Conservation (phyloP, 176 grass and related monocot genomes). For the Oryza brachyantha region DNA sequence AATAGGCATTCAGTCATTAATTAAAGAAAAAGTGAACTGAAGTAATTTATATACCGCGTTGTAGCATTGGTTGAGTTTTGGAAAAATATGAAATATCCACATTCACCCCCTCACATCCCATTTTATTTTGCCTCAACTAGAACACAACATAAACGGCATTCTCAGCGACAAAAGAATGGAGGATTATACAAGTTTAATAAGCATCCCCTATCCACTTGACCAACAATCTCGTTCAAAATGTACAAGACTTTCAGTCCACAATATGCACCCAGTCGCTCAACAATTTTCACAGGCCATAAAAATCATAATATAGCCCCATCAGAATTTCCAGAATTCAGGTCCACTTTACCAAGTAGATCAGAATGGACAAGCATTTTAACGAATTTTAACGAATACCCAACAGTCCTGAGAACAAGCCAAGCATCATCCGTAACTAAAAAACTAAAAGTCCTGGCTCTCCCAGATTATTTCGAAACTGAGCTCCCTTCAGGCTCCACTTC, state of each 20-base stretch:
- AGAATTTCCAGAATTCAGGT: neutral
- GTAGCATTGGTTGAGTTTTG: neutral
- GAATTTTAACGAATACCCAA: neutral
- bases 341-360: neutral
- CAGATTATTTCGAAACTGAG: neutral
- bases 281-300: neutral
- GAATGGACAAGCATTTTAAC: neutral
- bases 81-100: neutral
- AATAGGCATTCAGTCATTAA: neutral
- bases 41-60: neutral
- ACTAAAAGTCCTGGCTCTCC: neutral
- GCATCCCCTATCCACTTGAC: neutral
- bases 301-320: neutral
- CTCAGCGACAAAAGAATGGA: neutral
- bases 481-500: neutral
- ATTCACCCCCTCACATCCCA: neutral
- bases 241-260: neutral
- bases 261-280: neutral
- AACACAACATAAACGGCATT: neutral
- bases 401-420: neutral
- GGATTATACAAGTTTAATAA: neutral
- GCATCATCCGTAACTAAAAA: neutral
- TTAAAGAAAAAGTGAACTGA: neutral
- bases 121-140: neutral
- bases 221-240: neutral